Conservation (phyloP, 2,329 filamentous ascomycete genomes). For the Macroventuria anomochaeta region DNA sequence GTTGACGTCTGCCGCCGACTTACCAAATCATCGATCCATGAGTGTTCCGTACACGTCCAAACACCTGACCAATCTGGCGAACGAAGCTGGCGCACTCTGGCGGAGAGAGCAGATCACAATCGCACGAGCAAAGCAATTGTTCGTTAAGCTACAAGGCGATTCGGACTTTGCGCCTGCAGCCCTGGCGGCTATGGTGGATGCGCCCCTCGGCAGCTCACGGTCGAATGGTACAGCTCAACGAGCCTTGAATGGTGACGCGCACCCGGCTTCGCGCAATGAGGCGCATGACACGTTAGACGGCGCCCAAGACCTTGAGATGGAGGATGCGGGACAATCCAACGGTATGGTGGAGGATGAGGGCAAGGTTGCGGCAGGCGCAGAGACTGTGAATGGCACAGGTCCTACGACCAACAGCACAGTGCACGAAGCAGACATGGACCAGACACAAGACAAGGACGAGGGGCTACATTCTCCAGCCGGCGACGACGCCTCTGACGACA, state of each 20-base stretch:
- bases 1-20: conserved; percentile 74
- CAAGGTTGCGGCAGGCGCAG: conserved; percentile 17
- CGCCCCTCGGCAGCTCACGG: conserved; percentile 28
- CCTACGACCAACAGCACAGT: conserved; percentile 33
- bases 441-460: conserved; percentile 34
- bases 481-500: conserved; percentile 53
- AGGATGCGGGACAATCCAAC: conserved; percentile 30
- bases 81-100: conserved; percentile 72
- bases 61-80: conserved; percentile 73
- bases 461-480: conserved; percentile 26
- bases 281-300: conserved; percentile 22
- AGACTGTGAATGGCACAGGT: conserved; percentile 27
- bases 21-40: conserved; percentile 75
- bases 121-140: conserved; percentile 75
- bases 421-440: conserved; percentile 20
- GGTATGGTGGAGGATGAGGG: conserved; percentile 17
- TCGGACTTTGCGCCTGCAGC: conserved; percentile 68
- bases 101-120: conserved; percentile 76
- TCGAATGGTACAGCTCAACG: conserved; percentile 19
- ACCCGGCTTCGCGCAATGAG: conserved; percentile 17
- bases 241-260: conserved; percentile 18
- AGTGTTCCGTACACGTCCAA: conserved; percentile 77
- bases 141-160: conserved; percentile 77
- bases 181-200: conserved; percentile 55
- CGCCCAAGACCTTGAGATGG: conserved; percentile 38